Percentiles rank a stretch among this genome's conserved stretches.
Evolutionary conservation across 495 filamentous ascomycete species (phyloP).

Genomic region (Podospora fimiseda): DNA sequence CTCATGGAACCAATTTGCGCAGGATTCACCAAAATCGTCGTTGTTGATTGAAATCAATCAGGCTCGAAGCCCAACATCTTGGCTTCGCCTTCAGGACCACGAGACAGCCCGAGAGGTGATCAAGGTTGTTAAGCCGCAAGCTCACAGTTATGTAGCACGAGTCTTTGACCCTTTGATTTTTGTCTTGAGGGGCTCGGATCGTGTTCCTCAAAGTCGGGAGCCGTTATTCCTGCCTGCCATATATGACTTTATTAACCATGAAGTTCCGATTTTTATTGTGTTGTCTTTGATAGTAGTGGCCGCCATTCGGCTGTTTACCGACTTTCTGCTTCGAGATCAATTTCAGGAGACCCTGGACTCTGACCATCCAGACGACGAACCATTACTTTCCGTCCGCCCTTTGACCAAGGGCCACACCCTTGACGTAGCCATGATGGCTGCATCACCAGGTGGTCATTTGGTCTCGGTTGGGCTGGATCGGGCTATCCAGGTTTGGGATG

Average conservation of each 20-base stretch:
- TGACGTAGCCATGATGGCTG: slow-evolving; percentile 55
- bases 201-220: slow-evolving; percentile 39
- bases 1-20: slow-evolving; percentile 17
- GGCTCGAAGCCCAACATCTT: slow-evolving; percentile 60
- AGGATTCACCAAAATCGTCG: slow-evolving; percentile 32
- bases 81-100: slow-evolving; percentile 67
- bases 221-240: slow-evolving; percentile 44
- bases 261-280: slow-evolving; percentile 50
- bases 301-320: slow-evolving; percentile 57
- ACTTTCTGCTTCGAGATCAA: slow-evolving; percentile 55
- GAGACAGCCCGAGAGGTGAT: slow-evolving; percentile 67
- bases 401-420: slow-evolving; percentile 54
- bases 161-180: slow-evolving; percentile 64
- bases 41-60: slow-evolving; percentile 52
- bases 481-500: slow-evolving; percentile 53
- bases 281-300: slow-evolving; percentile 49
- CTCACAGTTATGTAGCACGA: slow-evolving; percentile 58
- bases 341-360: slow-evolving; percentile 24
- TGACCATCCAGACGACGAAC: slow-evolving; percentile 39
- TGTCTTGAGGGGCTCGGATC: slow-evolving; percentile 57
- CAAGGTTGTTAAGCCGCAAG: slow-evolving; percentile 57
- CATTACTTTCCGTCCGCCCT: slow-evolving; percentile 51
- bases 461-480: slow-evolving; percentile 63
- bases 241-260: slow-evolving; percentile 50
- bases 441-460: slow-evolving; percentile 52